Evolutionary conservation across 257 asterid genomes (phyloP), one percentile per base, ranked within the genome.

Genomic region (Penstemon newberryi): DNA sequence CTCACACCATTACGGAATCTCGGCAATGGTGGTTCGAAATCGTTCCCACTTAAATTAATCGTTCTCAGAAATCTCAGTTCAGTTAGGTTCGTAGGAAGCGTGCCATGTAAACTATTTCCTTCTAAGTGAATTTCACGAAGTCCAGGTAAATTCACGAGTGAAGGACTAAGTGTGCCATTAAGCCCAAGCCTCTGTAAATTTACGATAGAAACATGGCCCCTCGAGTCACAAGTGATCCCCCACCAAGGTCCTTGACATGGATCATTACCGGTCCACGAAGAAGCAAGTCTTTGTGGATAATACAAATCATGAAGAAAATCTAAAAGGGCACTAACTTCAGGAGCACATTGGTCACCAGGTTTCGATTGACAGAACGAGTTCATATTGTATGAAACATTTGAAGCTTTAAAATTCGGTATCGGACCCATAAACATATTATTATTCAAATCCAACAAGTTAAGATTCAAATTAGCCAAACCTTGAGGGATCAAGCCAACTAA

Each of bases 371-470:
- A 91, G 65, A 91, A 91, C 0, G 87, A 86, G 60, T 91, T 91
- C 5, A 86, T 79, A 3, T 56, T 50, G 55, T 72, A 80, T 9
- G 88, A 59, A 50, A 65, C 91, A 60, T 73, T 77, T 45, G 51
- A 76, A 56, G 91, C 68, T 72, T 72, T 81, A 15, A 91, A 88
- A 69, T 82, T 76, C 5, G 97, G 97, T 6, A 87, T 76, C 3
- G 93, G 82, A 42, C 97, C 97, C 96, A 91, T 87, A 2, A 91
- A 76, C 89, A 78, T 84, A 68, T 91, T 91, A 64, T 91, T 89
- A 70, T 84, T 89, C 84, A 91, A 77, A 78, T 91, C 78, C 73
- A 91, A 63, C 0, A 64, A 37, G 7, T 56, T 63, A 44, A 89
- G 80, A 50, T 70, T 70, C 85, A 91, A 70, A 66, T 64, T 7